Evolutionary conservation across 139 green algal genomes (phyloP), one percentile per base, ranked within the genome.

Genomic region (Chlorella sp.): DNA sequence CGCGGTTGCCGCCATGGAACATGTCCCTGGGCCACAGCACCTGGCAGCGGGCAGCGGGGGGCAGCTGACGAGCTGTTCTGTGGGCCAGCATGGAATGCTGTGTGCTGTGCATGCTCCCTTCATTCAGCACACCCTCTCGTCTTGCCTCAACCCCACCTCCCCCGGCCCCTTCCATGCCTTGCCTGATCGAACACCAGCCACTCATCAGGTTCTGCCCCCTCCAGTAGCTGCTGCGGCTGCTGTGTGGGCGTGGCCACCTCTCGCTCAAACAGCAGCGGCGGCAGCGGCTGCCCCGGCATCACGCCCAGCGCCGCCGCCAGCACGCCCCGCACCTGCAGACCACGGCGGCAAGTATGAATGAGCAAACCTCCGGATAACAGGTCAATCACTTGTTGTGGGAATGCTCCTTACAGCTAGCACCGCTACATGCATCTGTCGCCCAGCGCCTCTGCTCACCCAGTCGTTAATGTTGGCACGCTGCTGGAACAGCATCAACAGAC

Each of bases 131-230:
- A n/a, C n/a, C n/a, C n/a, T n/a, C n/a, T n/a, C n/a, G n/a, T n/a
- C n/a, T n/a, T n/a, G 44, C 44, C 9, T 51, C 44, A 51, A 6
- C 6, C 44, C 51, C 51, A 21, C 51, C 18, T 15, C 11, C 51
- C 3, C 12, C 51, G n/a, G n/a, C 51, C 51, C 51, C 13, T 21
- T 60, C 13, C 7, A 21, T 21, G 21, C 0, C 69, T 32, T 75
- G 69, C 69, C 69, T 75, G 69, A 76, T 97, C 92, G 88, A 97
- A 97, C 25, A 91, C 74, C 64, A 96, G 89, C 94, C 90, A 90
- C 84, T 88, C 87, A 25, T 70, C 34, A 7, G 69, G 57, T 3
- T 70, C 36, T 25, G 92, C 89, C 34, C 91, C 92, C 68, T 95
- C 92, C 70, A 97, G 87, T 6, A 86, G 91, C 69, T 75, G 69